A percentile compares a stretch with the other conserved stretches of the same genome.
Conservation (phyloP, 2,329 filamentous ascomycete genomes). For the Aspergillus costaricaensis region DNA sequence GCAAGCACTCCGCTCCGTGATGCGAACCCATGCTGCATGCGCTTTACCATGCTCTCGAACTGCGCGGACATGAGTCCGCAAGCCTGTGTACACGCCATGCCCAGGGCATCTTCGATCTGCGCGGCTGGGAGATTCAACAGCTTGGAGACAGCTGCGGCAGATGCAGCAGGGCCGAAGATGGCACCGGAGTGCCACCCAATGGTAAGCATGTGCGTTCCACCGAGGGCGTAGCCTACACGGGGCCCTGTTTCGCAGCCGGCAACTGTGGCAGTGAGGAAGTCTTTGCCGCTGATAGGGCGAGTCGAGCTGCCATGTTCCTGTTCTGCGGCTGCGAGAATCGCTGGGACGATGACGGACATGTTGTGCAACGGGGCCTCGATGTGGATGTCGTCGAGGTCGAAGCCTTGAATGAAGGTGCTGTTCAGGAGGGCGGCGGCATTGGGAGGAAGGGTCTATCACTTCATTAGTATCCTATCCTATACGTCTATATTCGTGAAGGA, state of each 20-base stretch:
- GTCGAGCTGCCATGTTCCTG: not conserved
- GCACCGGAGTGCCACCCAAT: constrained; percentile 46
- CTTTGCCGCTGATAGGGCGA: constrained; percentile 24
- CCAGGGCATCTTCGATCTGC: constrained; percentile 39
- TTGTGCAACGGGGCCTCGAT: constrained; percentile 44
- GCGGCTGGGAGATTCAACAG: constrained; percentile 33
- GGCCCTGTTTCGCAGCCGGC: constrained; percentile 46
- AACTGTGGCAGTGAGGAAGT: constrained; percentile 40
- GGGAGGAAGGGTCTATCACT: constrained; percentile 34
- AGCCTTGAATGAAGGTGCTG: constrained; percentile 47
- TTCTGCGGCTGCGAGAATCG: constrained; percentile 40
- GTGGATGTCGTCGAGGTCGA: constrained; percentile 51
- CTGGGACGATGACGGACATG: constrained; percentile 41
- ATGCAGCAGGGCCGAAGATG: constrained; percentile 42
- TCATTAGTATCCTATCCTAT: not conserved
- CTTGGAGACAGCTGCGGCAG: constrained; percentile 35
- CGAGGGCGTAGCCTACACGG: constrained; percentile 40
- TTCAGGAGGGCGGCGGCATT: constrained; percentile 47
- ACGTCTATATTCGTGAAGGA: too few species aligned
- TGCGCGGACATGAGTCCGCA: constrained; percentile 47
- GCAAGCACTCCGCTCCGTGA: constrained; percentile 47
- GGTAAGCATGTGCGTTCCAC: constrained; percentile 42
- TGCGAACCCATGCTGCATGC: constrained; percentile 51
- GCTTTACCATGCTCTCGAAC: constrained; percentile 47
- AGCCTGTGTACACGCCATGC: constrained; percentile 46